phyloP scores from a whole-genome alignment of 2,329 filamentous ascomycete species.

The Cercospora sp. region DNA sequence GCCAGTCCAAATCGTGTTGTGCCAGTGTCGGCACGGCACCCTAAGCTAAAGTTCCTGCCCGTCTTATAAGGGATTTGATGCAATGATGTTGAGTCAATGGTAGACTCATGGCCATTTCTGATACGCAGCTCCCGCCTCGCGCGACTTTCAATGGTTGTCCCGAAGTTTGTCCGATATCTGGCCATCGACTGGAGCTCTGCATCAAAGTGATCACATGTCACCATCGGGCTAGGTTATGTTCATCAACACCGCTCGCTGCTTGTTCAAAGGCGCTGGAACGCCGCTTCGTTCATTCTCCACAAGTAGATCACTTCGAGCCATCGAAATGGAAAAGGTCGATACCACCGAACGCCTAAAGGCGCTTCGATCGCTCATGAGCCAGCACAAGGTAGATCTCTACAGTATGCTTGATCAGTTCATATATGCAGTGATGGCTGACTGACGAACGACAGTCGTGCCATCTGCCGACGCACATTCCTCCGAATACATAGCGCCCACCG shows the following conservation, averaged over 20 bases:
- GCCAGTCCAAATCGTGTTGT: not conserved
- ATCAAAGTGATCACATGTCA: conserved; percentile 13
- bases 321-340: conserved; percentile 74
- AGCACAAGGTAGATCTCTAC: conserved; percentile 86
- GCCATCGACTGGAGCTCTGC: not conserved
- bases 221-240: conserved; percentile 18
- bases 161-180: conserved; percentile 7
- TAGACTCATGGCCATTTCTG: conserved; percentile 4
- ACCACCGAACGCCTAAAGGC: conserved; percentile 73
- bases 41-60: not conserved
- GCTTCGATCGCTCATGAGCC: conserved; percentile 82
- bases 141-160: not conserved
- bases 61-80: not conserved
- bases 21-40: not conserved
- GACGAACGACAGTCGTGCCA: conserved; percentile 69
- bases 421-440: conserved; percentile 42
- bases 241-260: conserved; percentile 15
- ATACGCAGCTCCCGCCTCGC: not conserved
- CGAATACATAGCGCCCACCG: conserved; percentile 96
- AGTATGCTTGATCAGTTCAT: conserved; percentile 57
- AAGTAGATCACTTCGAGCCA: conserved; percentile 20
- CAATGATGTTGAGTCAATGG: conserved; percentile 9
- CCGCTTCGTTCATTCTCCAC: conserved; percentile 30
- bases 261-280: conserved; percentile 10
- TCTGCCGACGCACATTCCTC: conserved; percentile 97